A percentile compares a stretch with the other conserved stretches of the same genome.
phyloP scores from a whole-genome alignment of 768 basidiomycete species.

The Pisolithus sp. region DNA sequence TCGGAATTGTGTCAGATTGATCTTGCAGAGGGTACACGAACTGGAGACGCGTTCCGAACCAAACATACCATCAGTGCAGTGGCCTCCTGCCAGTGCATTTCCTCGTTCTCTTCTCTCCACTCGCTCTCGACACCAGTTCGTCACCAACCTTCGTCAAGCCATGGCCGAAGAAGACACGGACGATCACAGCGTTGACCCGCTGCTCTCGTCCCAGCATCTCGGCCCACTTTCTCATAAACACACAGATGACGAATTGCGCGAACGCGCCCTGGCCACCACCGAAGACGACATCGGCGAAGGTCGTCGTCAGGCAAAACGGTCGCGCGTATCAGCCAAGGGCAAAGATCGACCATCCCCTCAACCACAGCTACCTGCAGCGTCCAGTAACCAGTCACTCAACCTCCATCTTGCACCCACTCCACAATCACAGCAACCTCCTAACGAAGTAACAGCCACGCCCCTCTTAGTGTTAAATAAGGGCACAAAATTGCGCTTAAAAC shows the following conservation, averaged over 20 bases:
- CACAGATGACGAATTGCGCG: conserved; percentile 36
- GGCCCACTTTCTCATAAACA: conserved; percentile 40
- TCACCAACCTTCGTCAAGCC: conserved; percentile 43
- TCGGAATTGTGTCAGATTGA: conserved; percentile 31
- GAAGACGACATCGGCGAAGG: conserved; percentile 44
- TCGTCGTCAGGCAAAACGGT: conserved; percentile 29
- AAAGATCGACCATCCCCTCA: conserved; percentile 28
- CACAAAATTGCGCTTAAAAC: conserved; percentile 43
- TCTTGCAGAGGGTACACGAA: conserved; percentile 57
- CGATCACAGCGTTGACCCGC: conserved; percentile 41
- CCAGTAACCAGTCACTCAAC: conserved; percentile 13
- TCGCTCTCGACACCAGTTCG: conserved; percentile 39
- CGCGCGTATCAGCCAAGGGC: conserved; percentile 31
- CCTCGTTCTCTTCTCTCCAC: conserved; percentile 42
- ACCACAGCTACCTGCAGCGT: conserved; percentile 10
- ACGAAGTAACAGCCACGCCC: conserved; percentile 17
- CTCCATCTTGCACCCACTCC: conserved; percentile 21
- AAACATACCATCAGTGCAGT: conserved; percentile 23
- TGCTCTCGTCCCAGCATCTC: conserved; percentile 40
- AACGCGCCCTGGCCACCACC: conserved; percentile 16
- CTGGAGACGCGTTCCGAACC: conserved; percentile 42
- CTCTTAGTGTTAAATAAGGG: conserved; percentile 43
- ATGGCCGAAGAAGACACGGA: conserved; percentile 38
- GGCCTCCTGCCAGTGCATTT: conserved; percentile 41
- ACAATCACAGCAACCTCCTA: conserved; percentile 12